Evolutionary conservation across 176 grass and related monocot species (phyloP), one percentile per base, ranked within the genome.

Genomic region (Rhynchospora tenuis): DNA sequence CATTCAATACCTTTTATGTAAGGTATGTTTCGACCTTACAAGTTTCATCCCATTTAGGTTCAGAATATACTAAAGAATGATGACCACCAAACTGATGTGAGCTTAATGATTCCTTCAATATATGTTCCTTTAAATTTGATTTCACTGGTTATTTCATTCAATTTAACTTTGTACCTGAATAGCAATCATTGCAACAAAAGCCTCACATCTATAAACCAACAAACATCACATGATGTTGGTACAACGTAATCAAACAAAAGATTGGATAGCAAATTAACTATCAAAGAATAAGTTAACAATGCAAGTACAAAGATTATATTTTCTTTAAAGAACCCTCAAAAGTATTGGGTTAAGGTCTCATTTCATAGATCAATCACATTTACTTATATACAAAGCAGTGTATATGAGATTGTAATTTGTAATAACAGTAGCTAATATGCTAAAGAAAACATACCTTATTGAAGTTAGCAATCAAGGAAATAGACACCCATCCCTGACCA

Each of bases 401-500:
- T 24, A 55, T 55, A 9, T 29, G 23, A 75, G 14, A 55, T 16
- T 55, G 24, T 76, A 76, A 76, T 45, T 71, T 71, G 44, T 20
- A 44, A 71, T 16, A 52, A 22, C 15, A 76, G 4, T 26, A 76
- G 54, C 47, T 55, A 55, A 55, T 28, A 88, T 58, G 43, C 76
- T 60, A 5, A 64, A 83, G 73, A 74, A 27, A 70, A 85, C 92
- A 85, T 78, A 98, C 95, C 86, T 58, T 42, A 9, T 89, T 89
- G 47, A 98, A 98, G 46, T 42, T n/a, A 63, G 91, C 76, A 46
- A 98, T 91, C 7, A 98, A 1, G 1, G 90, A 86, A 46, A 94
- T 83, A 16, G 70, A 55, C 54, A 98, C 95, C 95, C 95, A 98
- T 70, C 95, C 95, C 56, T 94, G 88, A 64, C 91, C 81, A 82